These are phyloP conservation scores for Neodidymelliopsis sp. DNA, from an alignment of 2,329 filamentous ascomycete species.

Conservation along the genomic window DNA sequence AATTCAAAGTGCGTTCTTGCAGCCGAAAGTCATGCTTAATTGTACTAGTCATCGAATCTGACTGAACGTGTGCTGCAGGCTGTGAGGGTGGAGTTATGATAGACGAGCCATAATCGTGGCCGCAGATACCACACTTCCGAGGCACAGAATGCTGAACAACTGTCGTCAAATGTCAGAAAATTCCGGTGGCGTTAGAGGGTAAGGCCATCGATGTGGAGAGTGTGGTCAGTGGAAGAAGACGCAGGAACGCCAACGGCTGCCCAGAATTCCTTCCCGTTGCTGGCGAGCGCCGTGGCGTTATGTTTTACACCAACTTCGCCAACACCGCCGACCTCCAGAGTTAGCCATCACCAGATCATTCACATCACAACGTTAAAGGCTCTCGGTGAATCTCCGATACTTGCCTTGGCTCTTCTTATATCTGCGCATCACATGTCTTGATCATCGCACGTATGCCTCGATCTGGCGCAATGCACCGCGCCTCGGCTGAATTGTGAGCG, in stretches of 20 bases:
- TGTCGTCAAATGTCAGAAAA: not conserved
- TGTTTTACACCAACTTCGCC: constrained; percentile 1
- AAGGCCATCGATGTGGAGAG: not conserved
- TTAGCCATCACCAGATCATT: not conserved
- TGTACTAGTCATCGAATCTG: too few species aligned
- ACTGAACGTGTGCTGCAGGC: too few species aligned
- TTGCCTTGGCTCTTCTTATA: constrained; percentile 2
- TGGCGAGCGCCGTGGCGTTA: constrained; percentile 7
- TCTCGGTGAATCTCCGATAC: constrained; percentile 15
- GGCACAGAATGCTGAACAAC: too few species aligned
- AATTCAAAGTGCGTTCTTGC: too few species aligned
- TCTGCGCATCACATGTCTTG: constrained; percentile 12
- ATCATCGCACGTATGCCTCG: constrained; percentile 8
- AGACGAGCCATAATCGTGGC: too few species aligned
- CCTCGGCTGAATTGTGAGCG: constrained; percentile 20
- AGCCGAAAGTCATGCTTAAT: too few species aligned
- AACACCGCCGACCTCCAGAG: constrained; percentile 7
- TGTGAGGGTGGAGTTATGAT: too few species aligned
- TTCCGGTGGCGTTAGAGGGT: not conserved
- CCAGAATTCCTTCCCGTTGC: constrained; percentile 12
- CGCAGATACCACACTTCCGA: too few species aligned
- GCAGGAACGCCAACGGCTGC: constrained; percentile 6
- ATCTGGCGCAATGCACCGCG: constrained; percentile 4
- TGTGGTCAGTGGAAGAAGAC: constrained; percentile 9
- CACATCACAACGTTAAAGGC: not conserved